These are phyloP conservation scores for Phytophthora multivora DNA, from an alignment of 352 stramenopile species.

Conservation along the genomic window DNA sequence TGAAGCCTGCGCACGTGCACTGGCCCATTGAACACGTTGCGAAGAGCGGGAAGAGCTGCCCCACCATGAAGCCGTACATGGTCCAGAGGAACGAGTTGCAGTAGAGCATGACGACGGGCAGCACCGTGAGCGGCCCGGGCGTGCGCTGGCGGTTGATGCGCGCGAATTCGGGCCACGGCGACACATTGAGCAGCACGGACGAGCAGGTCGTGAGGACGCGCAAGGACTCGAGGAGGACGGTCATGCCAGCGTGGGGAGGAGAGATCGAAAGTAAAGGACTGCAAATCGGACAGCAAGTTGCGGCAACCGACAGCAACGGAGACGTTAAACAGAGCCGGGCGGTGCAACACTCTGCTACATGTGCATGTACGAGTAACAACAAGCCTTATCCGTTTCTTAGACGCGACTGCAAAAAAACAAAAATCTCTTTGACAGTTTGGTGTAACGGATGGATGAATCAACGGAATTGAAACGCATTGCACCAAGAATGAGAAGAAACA, in stretches of 20 bases:
- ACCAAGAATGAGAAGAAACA: too few relatives aligned
- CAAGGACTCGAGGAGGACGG: slow-evolving; percentile 38
- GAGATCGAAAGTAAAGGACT: slow-evolving; percentile 24
- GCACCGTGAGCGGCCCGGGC: slow-evolving; percentile 37
- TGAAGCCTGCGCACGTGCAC: slow-evolving; percentile 40
- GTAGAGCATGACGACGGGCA: slow-evolving; percentile 46
- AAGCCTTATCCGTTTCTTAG: not conserved
- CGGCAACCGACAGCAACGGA: slow-evolving; percentile 12
- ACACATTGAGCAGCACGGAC: slow-evolving; percentile 41
- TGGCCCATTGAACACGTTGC: slow-evolving; percentile 40
- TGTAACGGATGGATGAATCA: slow-evolving; percentile 13
- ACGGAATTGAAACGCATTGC: too few relatives aligned
- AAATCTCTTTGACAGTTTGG: slow-evolving; percentile 1
- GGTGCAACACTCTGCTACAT: slow-evolving; percentile 1
- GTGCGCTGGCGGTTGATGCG: slow-evolving; percentile 42
- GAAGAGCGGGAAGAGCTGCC: slow-evolving; percentile 51
- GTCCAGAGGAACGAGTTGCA: slow-evolving; percentile 46
- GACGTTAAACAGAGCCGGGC: slow-evolving; percentile 11
- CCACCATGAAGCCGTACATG: slow-evolving; percentile 52
- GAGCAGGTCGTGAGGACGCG: slow-evolving; percentile 39
- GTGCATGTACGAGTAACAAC: too few relatives aligned
- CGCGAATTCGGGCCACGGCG: slow-evolving; percentile 42
- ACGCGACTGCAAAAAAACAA: not conserved
- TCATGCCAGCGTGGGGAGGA: slow-evolving; percentile 23
- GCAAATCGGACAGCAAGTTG: too few relatives aligned